Base-by-base conservation (phyloP, 2,329 filamentous ascomycete genomes). In the Penicillium sp. region DNA sequence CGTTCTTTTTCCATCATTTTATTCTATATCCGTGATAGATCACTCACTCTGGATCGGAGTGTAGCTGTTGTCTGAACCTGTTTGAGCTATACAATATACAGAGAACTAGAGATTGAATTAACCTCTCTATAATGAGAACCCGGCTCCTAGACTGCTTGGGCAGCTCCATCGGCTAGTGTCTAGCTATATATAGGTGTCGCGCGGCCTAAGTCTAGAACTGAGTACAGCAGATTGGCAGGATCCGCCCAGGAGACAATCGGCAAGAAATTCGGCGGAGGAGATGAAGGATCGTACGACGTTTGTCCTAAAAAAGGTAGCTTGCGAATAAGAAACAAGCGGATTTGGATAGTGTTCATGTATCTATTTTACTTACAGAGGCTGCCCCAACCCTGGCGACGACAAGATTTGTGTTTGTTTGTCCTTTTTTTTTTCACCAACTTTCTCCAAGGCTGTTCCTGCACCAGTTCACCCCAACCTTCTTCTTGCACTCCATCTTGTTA, bases 151-250 rank as follows among this genome's bases (percentile, higher is more conserved):
- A 13, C 11, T 41, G 35, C 15, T 15, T 41, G 9, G 35, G 15
- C 35, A 41, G 35, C 9, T 41, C 35, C 35, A 41, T 41, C 35
- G 35, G 35, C 35, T 41, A 41, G 35, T 41, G 35, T 41, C 35
- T 41, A 13, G 50, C 53, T 56, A 56, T 56, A 56, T 56, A 56
- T 56, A 56, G 53, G 29, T 9, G n/a, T 29, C 35, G 29, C 19
- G 30, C 19, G 30, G 23, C 41, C 41, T 31, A 48, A 38, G 29
- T 48, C 35, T 56, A 47, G 19, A 38, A 30, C 46, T 13, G 35
- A 15, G 35, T 15, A 41, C 35, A 30, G 47, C 53, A 48, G 53
- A 29, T 56, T 56, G 53, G 53, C 50, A 35, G 9, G 8, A 19
- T 17, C 53, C 1, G 26, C n/a, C 47, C 53, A 56, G 53, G 53